Percentiles rank a stretch among this genome's conserved stretches.
phyloP scores from a whole-genome alignment of 106 monocot genomes.

The Dioscorea dumetorum region DNA sequence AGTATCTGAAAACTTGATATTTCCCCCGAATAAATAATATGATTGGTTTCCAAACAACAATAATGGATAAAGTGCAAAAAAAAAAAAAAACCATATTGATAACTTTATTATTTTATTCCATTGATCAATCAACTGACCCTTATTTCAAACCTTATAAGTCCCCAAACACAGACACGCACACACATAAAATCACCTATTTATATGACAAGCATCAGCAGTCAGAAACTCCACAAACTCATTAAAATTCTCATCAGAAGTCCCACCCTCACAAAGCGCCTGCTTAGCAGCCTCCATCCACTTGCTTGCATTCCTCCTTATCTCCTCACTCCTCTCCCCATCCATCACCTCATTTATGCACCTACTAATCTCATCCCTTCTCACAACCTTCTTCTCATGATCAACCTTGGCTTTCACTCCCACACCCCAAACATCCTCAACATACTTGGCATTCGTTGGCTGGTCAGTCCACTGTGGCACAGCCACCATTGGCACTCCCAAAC shows the following conservation, averaged over 20 bases:
- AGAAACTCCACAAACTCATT: constrained; percentile 24
- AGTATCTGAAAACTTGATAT: no score
- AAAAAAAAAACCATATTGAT: no score
- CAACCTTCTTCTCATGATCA: constrained; percentile 7
- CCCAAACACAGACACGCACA: no score
- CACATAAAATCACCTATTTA: no score
- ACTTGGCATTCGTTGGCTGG: constrained; percentile 57
- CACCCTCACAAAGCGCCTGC: constrained; percentile 35
- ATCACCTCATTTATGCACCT: constrained; percentile 49
- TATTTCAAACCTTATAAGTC: no score
- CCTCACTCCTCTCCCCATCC: constrained; percentile 33
- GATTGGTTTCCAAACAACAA: no score
- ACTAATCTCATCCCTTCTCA: constrained; percentile 40
- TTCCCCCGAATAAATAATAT: no score
- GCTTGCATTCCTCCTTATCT: constrained; percentile 30
- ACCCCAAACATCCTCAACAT: constrained; percentile 45
- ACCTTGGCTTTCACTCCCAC: constrained; percentile 29
- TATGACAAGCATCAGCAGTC: no score
- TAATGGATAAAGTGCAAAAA: no score
- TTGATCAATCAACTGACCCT: no score
- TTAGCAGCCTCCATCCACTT: constrained; percentile 43
- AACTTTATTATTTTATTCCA: no score
- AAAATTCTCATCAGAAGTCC: constrained; percentile 41
- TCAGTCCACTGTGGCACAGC: constrained; percentile 62
- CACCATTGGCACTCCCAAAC: constrained; percentile 45